Evolutionary conservation across 805 yeast genomes (phyloP), one percentile per base, ranked within the genome.

Genomic region (Pichia exigua): DNA sequence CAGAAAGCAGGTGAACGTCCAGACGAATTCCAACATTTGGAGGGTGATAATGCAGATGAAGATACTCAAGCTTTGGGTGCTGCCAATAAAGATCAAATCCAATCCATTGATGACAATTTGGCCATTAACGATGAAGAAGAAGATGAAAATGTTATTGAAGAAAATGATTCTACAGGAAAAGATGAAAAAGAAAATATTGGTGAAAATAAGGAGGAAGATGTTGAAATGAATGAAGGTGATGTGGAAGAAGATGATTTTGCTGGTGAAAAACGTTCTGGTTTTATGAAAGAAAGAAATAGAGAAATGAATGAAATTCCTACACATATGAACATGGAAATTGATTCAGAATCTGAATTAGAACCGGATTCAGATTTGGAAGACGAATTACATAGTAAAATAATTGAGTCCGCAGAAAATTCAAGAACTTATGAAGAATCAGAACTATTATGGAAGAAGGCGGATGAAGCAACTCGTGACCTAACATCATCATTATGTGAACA

Each of bases 11-110:
- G 78, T 53, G 84, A 81, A 54, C 76, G 82, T 47, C 91, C 95
- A 0, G 96, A 89, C 62, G 95, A 89, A 60, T 86, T 89, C 65
- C 88, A 87, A 63, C 94, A 87, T 61, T 73, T 85, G 47, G 88
- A 86, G 41, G 91, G 90, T 46, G 91, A 84, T 45, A 84, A 85
- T 54, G 80, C 92, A 4, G 82, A 84, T 28, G 74, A 72, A 51
- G 91, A 87, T 47, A 87, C 96, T 0, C 98, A 94, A 66, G 99
- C 98, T 0, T 70, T 94, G 48, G 98, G 98, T 22, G 83, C 91
- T 44, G 95, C 97, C 7, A 80, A 81, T 54, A 78, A 82, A 60
- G 96, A 90, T 45, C 90, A 86, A 61, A 71, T 78, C 17, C 94
- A 88, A 63, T 65, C 83, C 1, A 77, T 91, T 53, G 84, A 90